Percentiles rank a stretch among this genome's conserved stretches.
These are phyloP conservation scores for Neofusicoccum cordaticola DNA, from an alignment of 2,329 filamentous ascomycete species.

Conservation along the genomic window DNA sequence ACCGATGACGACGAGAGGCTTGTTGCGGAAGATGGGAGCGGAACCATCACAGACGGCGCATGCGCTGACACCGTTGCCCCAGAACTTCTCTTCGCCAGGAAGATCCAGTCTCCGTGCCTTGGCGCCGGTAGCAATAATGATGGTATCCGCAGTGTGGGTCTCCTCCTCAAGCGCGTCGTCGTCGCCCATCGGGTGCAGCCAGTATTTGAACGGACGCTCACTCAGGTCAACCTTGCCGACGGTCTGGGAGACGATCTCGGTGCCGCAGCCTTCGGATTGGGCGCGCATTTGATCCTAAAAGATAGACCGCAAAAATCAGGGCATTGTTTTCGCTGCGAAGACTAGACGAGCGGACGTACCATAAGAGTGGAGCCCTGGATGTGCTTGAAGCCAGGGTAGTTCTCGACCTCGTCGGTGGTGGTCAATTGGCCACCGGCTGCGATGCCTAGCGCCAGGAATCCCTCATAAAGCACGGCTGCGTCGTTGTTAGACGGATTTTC, in stretches of 20 bases:
- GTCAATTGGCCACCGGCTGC: slow-evolving; percentile 95
- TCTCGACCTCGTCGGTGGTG: slow-evolving; percentile 97
- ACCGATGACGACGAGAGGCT: slow-evolving; percentile 91
- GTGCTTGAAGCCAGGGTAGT: slow-evolving; percentile 92
- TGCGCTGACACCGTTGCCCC: slow-evolving; percentile 94
- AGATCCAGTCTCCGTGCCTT: slow-evolving; percentile 82
- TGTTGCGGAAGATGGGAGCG: slow-evolving; percentile 95
- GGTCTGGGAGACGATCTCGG: slow-evolving; percentile 89
- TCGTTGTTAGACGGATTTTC: slow-evolving; percentile 23
- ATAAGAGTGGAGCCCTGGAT: slow-evolving; percentile 88
- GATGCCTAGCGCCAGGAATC: slow-evolving; percentile 95
- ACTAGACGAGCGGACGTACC: slow-evolving; percentile 46
- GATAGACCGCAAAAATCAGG: slow-evolving; percentile 20
- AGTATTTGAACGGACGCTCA: slow-evolving; percentile 87
- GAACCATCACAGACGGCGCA: slow-evolving; percentile 98
- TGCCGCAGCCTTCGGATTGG: slow-evolving; percentile 90
- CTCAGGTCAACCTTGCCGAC: slow-evolving; percentile 80
- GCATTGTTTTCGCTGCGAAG: not conserved
- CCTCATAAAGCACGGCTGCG: slow-evolving; percentile 85
- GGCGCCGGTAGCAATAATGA: slow-evolving; percentile 94
- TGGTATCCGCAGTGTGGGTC: slow-evolving; percentile 78
- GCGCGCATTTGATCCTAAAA: slow-evolving; percentile 78
- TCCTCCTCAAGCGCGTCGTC: slow-evolving; percentile 67
- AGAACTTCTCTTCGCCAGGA: slow-evolving; percentile 88
- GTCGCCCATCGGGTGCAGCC: slow-evolving; percentile 72